Evolutionary conservation across 2,329 filamentous ascomycete genomes (phyloP).

Genomic region (Microsporum ferrugineum): DNA sequence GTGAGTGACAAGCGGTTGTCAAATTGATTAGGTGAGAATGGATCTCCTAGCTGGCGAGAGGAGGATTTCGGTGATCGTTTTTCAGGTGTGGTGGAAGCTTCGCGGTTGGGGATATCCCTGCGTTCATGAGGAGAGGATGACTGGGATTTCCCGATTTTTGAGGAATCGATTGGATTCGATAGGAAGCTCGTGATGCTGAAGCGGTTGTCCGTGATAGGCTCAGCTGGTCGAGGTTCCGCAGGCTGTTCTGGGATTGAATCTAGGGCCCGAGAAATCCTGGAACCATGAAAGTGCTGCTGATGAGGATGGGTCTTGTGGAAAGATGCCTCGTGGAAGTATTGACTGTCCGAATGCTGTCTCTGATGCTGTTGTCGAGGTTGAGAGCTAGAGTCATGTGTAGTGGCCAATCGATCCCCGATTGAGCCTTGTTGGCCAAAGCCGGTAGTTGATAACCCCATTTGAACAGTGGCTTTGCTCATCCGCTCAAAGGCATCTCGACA

Average conservation of each 20-base stretch:
- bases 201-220: not conserved
- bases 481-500: conserved; percentile 90
- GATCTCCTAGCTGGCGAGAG: not conserved
- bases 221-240: not conserved
- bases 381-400: not conserved
- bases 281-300: not conserved
- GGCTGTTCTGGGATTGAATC: conserved; percentile 3
- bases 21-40: not conserved
- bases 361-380: not conserved
- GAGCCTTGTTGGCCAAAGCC: conserved; percentile 53
- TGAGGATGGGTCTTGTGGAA: not conserved
- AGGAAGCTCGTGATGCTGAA: not conserved
- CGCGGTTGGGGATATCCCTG: not conserved
- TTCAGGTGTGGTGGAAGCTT: not conserved
- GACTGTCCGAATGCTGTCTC: not conserved
- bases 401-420: not conserved
- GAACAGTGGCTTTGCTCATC: conserved; percentile 88
- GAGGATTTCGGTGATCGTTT: not conserved
- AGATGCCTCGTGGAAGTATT: not conserved
- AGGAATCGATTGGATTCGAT: not conserved
- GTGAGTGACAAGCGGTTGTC: not conserved
- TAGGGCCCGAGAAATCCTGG: not conserved
- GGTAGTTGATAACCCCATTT: conserved; percentile 82
- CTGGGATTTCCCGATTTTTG: not conserved
- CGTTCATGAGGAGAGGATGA: not conserved